Base-by-base conservation (phyloP, 306 rosid species). In the Vicia sativa region DNA sequence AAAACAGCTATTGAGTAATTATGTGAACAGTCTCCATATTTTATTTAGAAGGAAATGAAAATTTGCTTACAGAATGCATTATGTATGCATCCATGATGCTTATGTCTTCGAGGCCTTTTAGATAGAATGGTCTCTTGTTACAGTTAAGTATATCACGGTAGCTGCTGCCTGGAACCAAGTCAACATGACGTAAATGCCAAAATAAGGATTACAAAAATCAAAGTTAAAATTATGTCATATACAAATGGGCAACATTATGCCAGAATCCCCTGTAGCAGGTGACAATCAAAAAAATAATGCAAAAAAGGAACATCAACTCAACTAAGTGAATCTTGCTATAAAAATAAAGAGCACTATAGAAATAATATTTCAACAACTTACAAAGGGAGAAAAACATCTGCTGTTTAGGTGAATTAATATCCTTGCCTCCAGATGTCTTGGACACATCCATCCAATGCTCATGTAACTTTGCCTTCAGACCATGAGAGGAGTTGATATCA, bases 121-220 rank as follows among this genome's bases (percentile, higher is more conserved):
- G 82, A 82, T 92, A 92, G 79, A 92, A 92, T 12, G 98, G 98
- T 53, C 78, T 90, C 86, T 87, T 92, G 85, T 90, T 83, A 81
- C 89, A 86, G 73, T 86, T 64, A 73, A 90, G 81, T 77, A 92
- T 77, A 80, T 92, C 96, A 31, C 74, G 80, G 65, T 92, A 90
- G 75, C 90, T 86, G 80, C 85, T 90, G 82, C 95, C 98, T 92
- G 67, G 73, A 72, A 72, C 31, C 66, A 71, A 46, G 57, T 53
- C 57, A 75, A 71, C 69, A 50, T 29, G 14, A 67, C 39, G 62
- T 67, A 55, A 78, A 38, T 58, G 29, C 68, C 67, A 11, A 44
- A 39, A 44, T 25, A 48, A 81, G 18, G 37, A 72, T 37, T 49
- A 49, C 26, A 18, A 18, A 48, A 16, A 59, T 56, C 9, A 25